Base-by-base conservation (phyloP, 2,329 filamentous ascomycete genomes). In the Cytospora mali region DNA sequence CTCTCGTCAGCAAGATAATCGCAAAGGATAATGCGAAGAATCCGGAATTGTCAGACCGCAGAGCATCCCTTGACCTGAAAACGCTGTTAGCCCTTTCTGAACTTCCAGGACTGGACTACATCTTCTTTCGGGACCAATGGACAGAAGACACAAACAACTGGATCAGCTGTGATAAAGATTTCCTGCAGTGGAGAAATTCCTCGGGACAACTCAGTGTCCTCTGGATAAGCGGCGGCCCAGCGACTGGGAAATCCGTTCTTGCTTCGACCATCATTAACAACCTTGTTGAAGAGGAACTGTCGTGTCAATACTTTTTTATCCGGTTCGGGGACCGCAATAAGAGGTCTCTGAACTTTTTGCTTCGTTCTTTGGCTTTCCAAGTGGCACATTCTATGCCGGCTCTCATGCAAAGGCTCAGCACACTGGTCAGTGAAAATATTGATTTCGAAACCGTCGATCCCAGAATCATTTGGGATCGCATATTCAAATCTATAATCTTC, bases 251-350 rank as follows among this genome's bases (percentile, higher is more conserved):
- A 13, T 48, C 54, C 5, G 5, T 56, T 14, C 54, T 56, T 31
- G 25, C 35, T 48, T 56, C 54, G 29, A 56, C 35, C 14, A 56
- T 56, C 18, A 56, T 56, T 16, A 56, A 56, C 23, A 60, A 48
- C 42, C 46, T 27, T 16, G 23, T 59, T 42, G 9, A 52, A 51
- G n/a, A 58, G 49, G 48, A 35, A 18, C 3, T 51, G 50, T n/a
- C 2, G 35, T 66, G 66, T 59, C 68, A 70, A 33, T 72, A 68
- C 33, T 72, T 71, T 59, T 70, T 71, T 55, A 66, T 69, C 46
- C 59, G 67, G 18, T 62, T 50, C 33, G 67, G 63, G 39, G 66
- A 71, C 29, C 55, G 64, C 48, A 63, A 63, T 3, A 70, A 69
- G 58, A 61, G 64, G 9, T 61, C 60, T 4, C n/a, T 31, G 18